phyloP scores from a whole-genome alignment of 2,329 filamentous ascomycete genomes.

The Iodosphaeria phyllophila region DNA sequence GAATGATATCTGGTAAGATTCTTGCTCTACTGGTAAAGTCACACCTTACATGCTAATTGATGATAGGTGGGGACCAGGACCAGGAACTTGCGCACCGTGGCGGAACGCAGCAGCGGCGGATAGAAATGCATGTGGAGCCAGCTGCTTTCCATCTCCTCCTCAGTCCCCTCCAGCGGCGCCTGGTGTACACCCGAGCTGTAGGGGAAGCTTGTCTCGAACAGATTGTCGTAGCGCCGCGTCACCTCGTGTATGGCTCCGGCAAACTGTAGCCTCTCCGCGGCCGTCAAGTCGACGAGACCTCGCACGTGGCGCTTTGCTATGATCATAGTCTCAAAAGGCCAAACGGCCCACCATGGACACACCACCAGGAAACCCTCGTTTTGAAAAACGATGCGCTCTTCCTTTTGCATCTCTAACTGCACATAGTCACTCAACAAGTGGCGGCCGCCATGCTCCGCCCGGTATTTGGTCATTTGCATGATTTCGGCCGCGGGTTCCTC shows the following conservation, averaged over 20 bases:
- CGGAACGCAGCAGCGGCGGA: constrained; percentile 76
- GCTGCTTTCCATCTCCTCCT: constrained; percentile 69
- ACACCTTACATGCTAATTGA: no score
- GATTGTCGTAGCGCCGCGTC: constrained; percentile 81
- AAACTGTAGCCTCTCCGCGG: constrained; percentile 51
- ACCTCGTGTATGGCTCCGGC: constrained; percentile 78
- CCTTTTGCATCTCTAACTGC: constrained; percentile 59
- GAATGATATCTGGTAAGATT: no score
- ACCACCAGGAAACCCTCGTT: constrained; percentile 73
- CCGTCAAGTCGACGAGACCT: constrained; percentile 63
- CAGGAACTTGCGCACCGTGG: constrained; percentile 87
- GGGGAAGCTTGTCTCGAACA: constrained; percentile 92
- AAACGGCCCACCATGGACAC: constrained; percentile 94
- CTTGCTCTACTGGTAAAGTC: no score
- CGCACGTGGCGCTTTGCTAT: constrained; percentile 70
- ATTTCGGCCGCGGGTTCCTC: constrained; percentile 77
- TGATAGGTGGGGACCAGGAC: no score
- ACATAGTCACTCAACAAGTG: constrained; percentile 80
- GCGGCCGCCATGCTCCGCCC: constrained; percentile 47
- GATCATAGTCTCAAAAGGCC: constrained; percentile 93
- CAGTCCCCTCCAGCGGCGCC: constrained; percentile 65
- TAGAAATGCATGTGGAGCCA: constrained; percentile 98
- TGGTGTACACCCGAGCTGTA: constrained; percentile 97
- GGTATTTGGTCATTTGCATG: constrained; percentile 61
- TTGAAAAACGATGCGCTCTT: constrained; percentile 74